A percentile compares a stretch with the other conserved stretches of the same genome.
These are phyloP conservation scores for Neolentinus lepideus DNA, from an alignment of 1,284 basidiomycete species.

Conservation along the genomic window DNA sequence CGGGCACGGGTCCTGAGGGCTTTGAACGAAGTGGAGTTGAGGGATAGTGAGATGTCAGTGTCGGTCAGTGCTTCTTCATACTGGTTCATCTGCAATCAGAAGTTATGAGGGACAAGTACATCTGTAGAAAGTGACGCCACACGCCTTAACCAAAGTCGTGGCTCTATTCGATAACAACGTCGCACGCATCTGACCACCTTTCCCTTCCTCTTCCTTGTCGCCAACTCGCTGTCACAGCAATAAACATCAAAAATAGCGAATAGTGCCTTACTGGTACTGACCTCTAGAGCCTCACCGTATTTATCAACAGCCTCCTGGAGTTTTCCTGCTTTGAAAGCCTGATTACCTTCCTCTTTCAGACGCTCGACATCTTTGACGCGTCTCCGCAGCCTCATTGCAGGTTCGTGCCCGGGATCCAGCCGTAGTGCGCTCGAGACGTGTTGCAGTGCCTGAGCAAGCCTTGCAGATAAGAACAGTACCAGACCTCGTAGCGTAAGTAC, in stretches of 20 bases:
- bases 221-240: conserved; percentile 47
- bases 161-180: conserved; percentile 81
- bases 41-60: conserved; percentile 58
- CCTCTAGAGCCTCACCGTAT: conserved; percentile 67
- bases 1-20: conserved; percentile 82
- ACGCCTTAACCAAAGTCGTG: conserved; percentile 72
- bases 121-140: neutral
- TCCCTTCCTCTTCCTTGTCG: conserved; percentile 54
- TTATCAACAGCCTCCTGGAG: conserved; percentile 59
- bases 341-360: conserved; percentile 82
- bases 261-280: conserved; percentile 16
- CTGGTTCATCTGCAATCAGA: conserved; percentile 41
- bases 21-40: conserved; percentile 72
- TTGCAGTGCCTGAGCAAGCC: conserved; percentile 64
- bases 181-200: conserved; percentile 71
- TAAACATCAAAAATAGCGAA: neutral
- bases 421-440: conserved; percentile 73
- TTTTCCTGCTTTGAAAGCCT: conserved; percentile 61
- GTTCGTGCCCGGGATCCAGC: conserved; percentile 72
- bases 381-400: conserved; percentile 66
- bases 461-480: conserved; percentile 71
- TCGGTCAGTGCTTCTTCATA: conserved; percentile 67
- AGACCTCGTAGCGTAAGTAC: conserved; percentile 76
- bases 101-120: conserved; percentile 2
- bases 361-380: conserved; percentile 75